Percentiles rank a stretch among this genome's conserved stretches.
Conservation (phyloP, 2,329 filamentous ascomycete species). For the Rhynchosporium secalis region DNA sequence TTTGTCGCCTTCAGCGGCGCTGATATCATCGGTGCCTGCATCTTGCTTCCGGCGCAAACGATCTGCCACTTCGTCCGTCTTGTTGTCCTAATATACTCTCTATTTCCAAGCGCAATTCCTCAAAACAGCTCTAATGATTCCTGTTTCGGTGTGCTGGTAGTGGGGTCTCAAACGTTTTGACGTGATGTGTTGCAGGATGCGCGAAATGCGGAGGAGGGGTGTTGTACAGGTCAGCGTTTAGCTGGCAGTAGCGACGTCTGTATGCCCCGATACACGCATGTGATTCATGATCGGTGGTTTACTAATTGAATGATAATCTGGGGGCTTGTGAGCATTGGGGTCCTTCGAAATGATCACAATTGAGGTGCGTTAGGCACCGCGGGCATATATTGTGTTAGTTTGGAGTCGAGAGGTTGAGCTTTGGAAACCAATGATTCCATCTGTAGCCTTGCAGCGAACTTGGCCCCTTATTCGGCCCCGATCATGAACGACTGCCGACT, state of each 20-base stretch:
- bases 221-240: constrained; percentile 18
- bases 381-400: constrained; percentile 18
- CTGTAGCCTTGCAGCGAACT: constrained; percentile 21
- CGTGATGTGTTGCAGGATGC: constrained; percentile 13
- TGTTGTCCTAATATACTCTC: constrained; percentile 38
- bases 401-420: constrained; percentile 19
- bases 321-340: constrained; percentile 6
- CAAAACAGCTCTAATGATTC: neutral
- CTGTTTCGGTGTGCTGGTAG: constrained; percentile 10
- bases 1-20: constrained; percentile 90
- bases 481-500: constrained; percentile 12
- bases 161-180: constrained; percentile 19
- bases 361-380: constrained; percentile 9
- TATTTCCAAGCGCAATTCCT: constrained; percentile 6
- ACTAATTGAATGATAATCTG: constrained; percentile 8
- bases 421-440: constrained; percentile 22
- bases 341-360: constrained; percentile 9
- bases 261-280: constrained; percentile 25
- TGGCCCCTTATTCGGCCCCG: constrained; percentile 26
- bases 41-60: constrained; percentile 44
- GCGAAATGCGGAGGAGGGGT: constrained; percentile 24
- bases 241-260: constrained; percentile 24
- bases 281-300: constrained; percentile 29
- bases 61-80: constrained; percentile 33
- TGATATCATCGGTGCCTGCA: constrained; percentile 93